phyloP scores from a whole-genome alignment of 176 grass and related monocot genomes.

The Saccharum officinarum region DNA sequence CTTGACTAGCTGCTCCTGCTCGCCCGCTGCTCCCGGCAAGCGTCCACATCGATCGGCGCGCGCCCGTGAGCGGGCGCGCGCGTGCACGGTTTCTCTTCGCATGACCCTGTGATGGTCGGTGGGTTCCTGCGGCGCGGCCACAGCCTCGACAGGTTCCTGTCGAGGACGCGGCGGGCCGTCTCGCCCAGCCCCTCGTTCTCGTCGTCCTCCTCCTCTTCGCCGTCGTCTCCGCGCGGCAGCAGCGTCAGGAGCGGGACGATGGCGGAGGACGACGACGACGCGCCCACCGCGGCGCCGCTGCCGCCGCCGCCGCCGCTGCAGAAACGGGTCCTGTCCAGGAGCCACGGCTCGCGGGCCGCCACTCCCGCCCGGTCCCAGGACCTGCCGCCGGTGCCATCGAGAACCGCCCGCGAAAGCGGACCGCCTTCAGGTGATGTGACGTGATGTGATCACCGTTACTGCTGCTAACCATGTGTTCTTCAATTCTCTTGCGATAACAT shows the following conservation, averaged over 20 bases:
- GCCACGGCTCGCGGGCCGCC: conserved; percentile 36
- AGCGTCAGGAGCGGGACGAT: conserved; percentile 20
- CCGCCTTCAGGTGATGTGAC: conserved; percentile 34
- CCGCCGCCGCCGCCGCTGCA: conserved; percentile 21
- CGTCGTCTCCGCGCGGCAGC: background rate
- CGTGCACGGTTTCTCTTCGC: background rate
- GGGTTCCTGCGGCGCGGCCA: conserved; percentile 48
- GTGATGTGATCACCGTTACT: no score
- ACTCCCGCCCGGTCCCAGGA: background rate
- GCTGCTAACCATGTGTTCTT: background rate
- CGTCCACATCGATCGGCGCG: background rate
- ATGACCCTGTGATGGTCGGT: conserved; percentile 43
- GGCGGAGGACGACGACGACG: conserved; percentile 24
- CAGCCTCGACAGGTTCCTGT: conserved; percentile 49
- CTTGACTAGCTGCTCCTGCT: background rate
- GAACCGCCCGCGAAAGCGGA: background rate
- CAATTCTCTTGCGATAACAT: background rate
- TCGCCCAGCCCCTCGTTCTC: conserved; percentile 29
- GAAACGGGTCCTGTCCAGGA: conserved; percentile 40
- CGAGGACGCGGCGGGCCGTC: conserved; percentile 6
- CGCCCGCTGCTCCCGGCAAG: background rate
- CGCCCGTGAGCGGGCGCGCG: background rate
- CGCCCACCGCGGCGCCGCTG: background rate
- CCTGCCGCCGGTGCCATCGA: conserved; percentile 28
- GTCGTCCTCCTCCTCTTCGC: conserved; percentile 26